These are phyloP conservation scores for Candida wancherniae DNA, from an alignment of 805 yeast genomes.

Conservation along the genomic window DNA sequence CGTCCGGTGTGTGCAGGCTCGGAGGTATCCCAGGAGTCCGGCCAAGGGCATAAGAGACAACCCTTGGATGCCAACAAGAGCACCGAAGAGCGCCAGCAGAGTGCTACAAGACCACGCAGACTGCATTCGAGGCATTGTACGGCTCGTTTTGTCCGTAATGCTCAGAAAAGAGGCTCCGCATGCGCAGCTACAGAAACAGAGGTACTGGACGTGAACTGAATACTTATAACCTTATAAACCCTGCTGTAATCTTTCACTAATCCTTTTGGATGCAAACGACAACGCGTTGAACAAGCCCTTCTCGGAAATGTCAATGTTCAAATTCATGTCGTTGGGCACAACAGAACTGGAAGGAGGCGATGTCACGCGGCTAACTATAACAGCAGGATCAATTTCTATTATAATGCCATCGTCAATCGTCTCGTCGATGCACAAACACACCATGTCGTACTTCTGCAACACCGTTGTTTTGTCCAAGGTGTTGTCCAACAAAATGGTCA, in stretches of 20 bases:
- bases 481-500: conserved; percentile 66
- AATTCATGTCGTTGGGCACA: conserved; percentile 49
- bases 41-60: too few species aligned
- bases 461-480: conserved; percentile 75
- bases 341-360: conserved; percentile 54
- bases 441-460: conserved; percentile 79
- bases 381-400: conserved; percentile 81
- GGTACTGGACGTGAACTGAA: too few species aligned
- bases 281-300: conserved; percentile 79
- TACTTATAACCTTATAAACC: conserved; percentile 32
- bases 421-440: conserved; percentile 84
- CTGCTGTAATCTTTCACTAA: conserved; percentile 43
- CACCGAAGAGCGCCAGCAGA: too few species aligned
- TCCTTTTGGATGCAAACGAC: conserved; percentile 78
- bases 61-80: too few species aligned
- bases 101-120: too few species aligned
- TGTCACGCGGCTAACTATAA: conserved; percentile 89
- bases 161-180: too few species aligned
- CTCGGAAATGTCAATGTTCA: conserved; percentile 64
- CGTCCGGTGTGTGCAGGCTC: too few species aligned
- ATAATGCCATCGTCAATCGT: conserved; percentile 90
- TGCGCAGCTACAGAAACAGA: too few species aligned
- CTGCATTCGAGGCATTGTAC: too few species aligned
- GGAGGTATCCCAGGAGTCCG: too few species aligned
- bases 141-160: too few species aligned